Evolutionary conservation across 2,329 filamentous ascomycete species (phyloP).

Genomic region (Nigrospora osmanthi): DNA sequence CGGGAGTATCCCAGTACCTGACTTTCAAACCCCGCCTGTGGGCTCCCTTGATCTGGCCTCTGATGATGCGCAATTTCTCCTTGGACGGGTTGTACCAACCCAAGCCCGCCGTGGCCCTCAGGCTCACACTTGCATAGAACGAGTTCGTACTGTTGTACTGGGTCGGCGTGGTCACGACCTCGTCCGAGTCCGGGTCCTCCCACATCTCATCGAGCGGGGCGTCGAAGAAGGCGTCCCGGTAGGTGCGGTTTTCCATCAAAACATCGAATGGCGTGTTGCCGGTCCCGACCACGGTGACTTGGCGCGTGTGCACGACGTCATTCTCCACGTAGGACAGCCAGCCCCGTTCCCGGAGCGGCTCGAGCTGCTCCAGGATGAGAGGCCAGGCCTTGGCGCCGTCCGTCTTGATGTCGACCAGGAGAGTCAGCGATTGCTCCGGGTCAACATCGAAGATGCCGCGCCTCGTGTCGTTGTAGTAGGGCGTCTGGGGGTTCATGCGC

Average conservation of each 20-base stretch:
- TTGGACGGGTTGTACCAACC: slow-evolving; percentile 32
- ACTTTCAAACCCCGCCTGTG: slow-evolving; percentile 43
- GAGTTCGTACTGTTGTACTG: slow-evolving; percentile 42
- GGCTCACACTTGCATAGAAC: slow-evolving; percentile 51
- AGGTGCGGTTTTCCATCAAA: slow-evolving; percentile 41
- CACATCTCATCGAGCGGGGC: slow-evolving; percentile 44
- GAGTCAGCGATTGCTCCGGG: slow-evolving; percentile 44
- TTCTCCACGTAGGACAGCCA: slow-evolving; percentile 49
- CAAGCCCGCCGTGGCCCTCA: slow-evolving; percentile 39
- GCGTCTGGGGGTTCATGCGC: slow-evolving; percentile 38
- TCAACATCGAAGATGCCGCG: slow-evolving; percentile 50
- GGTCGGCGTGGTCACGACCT: background rate
- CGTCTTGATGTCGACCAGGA: slow-evolving; percentile 66
- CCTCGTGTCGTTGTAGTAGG: slow-evolving; percentile 33
- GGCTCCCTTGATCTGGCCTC: slow-evolving; percentile 33
- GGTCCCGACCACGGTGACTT: slow-evolving; percentile 62
- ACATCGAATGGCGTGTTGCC: slow-evolving; percentile 55
- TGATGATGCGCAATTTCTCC: slow-evolving; percentile 30
- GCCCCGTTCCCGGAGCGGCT: slow-evolving; percentile 48
- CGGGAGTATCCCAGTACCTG: slow-evolving; percentile 53
- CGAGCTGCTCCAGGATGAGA: slow-evolving; percentile 44
- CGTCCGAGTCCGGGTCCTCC: slow-evolving; percentile 23
- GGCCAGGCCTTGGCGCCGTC: slow-evolving; percentile 42
- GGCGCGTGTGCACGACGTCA: slow-evolving; percentile 39
- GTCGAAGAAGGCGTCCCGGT: slow-evolving; percentile 59